Evolutionary conservation across 2,329 filamentous ascomycete genomes (phyloP), one percentile per base, ranked within the genome.

Genomic region (Phialophora tarda): DNA sequence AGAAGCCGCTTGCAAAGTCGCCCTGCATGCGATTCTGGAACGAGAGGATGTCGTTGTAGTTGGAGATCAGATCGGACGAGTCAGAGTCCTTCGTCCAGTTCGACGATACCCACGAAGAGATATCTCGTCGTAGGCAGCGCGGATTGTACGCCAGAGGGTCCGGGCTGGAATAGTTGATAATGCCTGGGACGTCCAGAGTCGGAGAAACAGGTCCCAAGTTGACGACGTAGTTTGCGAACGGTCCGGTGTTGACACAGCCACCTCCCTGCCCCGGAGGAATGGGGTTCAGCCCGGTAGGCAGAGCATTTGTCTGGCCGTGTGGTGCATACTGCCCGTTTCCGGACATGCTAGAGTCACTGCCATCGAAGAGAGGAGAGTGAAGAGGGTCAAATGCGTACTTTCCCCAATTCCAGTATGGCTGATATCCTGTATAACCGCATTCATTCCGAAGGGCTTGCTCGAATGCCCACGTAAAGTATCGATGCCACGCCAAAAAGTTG

Each of bases 401-500:
- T 59, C 71, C 71, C 75, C 74, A 77, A 60, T 76, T 74, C 77
- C 77, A 79, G 73, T 79, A 81, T 24, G 81, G 80, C 59, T 81
- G 78, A 7, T 75, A 75, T 10, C 80, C 81, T 1, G 70, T 75
- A 69, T 82, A 83, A 17, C 78, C 78, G 58, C 82, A 83, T 63
- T 82, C 78, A 3, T 79, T 73, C 50, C 77, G 75, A 4, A 83
- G 75, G 6, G 77, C 78, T 67, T 78, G 74, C 66, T 83, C 81
- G 63, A 79, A 82, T 5, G 77, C 72, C 66, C 73, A 77, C 57
- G 78, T 75, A 67, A 78, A 81, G 63, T 79, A 79, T 28, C 81
- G 77, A 63, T 82, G 81, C 79, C 80, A 81, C 26, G 77, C 73
- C 44, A 82, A 72, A 69, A 82, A 80, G 68, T 73, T 71, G 17